Percentiles rank a stretch among this genome's conserved stretches.
Conservation (phyloP, 768 basidiomycete species). For the Mycena alexandri region DNA sequence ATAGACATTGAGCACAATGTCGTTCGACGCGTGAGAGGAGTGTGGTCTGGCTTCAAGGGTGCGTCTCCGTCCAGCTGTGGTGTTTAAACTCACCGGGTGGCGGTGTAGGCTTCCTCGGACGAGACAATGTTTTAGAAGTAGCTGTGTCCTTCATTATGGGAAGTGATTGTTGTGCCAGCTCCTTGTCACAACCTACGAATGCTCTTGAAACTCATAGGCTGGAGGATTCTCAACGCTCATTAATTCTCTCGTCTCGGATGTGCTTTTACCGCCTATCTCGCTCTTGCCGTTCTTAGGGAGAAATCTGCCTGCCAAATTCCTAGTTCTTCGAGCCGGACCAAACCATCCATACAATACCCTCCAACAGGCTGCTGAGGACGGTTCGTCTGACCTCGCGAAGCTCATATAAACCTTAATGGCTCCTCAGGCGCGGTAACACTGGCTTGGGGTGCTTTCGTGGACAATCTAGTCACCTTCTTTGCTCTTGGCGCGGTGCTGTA, state of each 20-base stretch:
- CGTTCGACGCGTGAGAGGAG: conserved; percentile 17
- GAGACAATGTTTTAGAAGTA: conserved; percentile 62
- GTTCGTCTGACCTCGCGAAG: conserved; percentile 39
- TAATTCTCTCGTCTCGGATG: conserved; percentile 58
- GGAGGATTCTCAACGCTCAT: conserved; percentile 56
- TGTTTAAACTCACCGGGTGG: no score
- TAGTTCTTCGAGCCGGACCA: conserved; percentile 52
- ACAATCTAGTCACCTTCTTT: conserved; percentile 54
- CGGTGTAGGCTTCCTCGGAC: conserved; percentile 44
- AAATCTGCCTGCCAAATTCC: conserved; percentile 59
- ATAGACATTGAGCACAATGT: conserved; percentile 16
- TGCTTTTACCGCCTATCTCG: conserved; percentile 56
- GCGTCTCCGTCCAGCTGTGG: background rate
- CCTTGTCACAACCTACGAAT: conserved; percentile 33
- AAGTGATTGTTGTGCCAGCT: no score
- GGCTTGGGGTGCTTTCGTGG: conserved; percentile 55
- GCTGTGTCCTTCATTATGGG: conserved; percentile 57
- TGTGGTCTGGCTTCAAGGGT: conserved; percentile 26
- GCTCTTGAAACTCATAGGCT: conserved; percentile 36
- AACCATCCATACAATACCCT: conserved; percentile 54
- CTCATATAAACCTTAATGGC: background rate
- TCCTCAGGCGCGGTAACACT: conserved; percentile 51
- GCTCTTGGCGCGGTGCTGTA: conserved; percentile 56
- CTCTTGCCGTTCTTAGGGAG: conserved; percentile 58
- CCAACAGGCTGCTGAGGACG: conserved; percentile 57